Conservation (phyloP, 768 basidiomycete genomes). For the Pleurotus platypus region DNA sequence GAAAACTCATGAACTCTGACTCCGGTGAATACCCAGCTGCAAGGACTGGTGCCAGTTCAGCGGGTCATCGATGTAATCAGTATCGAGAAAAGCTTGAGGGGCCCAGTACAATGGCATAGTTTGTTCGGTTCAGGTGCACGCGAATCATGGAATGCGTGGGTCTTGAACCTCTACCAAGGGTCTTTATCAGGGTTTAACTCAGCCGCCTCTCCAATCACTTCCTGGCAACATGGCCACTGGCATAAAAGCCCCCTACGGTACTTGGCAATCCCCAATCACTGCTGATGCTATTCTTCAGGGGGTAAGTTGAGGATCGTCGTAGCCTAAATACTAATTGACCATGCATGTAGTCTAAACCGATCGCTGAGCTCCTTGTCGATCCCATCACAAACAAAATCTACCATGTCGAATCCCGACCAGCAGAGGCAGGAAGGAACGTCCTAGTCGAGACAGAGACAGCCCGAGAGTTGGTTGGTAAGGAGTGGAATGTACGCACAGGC, state of each 20-base stretch:
- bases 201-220: no score
- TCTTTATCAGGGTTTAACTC: no score
- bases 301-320: conserved; percentile 21
- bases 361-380: conserved; percentile 14
- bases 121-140: no score
- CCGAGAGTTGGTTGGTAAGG: conserved; percentile 44
- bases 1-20: no score
- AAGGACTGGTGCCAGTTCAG: no score
- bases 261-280: conserved; percentile 53
- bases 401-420: conserved; percentile 12
- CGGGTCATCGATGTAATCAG: no score
- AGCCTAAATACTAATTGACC: background rate
- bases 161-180: no score
- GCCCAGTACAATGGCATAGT: no score
- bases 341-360: conserved; percentile 14
- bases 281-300: conserved; percentile 42
- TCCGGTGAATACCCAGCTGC: no score
- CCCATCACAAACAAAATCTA: conserved; percentile 7
- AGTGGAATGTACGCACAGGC: conserved; percentile 50
- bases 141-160: no score
- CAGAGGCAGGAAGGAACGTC: conserved; percentile 25
- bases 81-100: no score
- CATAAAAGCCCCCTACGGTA: conserved; percentile 45
- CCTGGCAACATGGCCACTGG: background rate
- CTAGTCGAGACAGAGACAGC: conserved; percentile 38